Conservation (phyloP, 352 stramenopile species). For the Phytophthora megakarya region DNA sequence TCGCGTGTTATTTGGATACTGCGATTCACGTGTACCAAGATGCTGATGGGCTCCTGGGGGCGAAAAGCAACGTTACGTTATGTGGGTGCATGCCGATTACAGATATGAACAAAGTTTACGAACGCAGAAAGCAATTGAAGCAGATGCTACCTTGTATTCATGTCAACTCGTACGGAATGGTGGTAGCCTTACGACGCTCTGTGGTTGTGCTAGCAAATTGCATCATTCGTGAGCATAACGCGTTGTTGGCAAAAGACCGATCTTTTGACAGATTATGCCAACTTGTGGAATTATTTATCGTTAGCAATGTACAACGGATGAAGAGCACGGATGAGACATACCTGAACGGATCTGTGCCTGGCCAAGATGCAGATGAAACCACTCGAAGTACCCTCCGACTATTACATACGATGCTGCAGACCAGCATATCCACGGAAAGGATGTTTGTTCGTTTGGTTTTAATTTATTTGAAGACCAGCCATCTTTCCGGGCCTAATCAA, state of each 20-base stretch:
- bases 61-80: constrained; percentile 36
- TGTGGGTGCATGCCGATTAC: constrained; percentile 56
- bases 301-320: constrained; percentile 40
- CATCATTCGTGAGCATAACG: constrained; percentile 40
- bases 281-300: constrained; percentile 44
- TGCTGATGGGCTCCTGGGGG: constrained; percentile 51
- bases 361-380: constrained; percentile 28
- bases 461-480: constrained; percentile 39
- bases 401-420: constrained; percentile 42
- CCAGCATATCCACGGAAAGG: constrained; percentile 31
- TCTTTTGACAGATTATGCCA: constrained; percentile 44
- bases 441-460: constrained; percentile 42
- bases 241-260: constrained; percentile 38
- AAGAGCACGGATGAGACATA: not conserved
- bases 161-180: constrained; percentile 42
- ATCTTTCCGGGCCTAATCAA: constrained; percentile 15
- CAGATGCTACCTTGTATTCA: constrained; percentile 52
- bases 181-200: constrained; percentile 43
- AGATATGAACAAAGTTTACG: constrained; percentile 28
- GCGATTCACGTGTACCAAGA: constrained; percentile 72
- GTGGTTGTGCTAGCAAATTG: constrained; percentile 39
- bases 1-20: constrained; percentile 61
- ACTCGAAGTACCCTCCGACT: constrained; percentile 40
- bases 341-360: constrained; percentile 22
- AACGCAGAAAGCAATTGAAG: constrained; percentile 54